These are phyloP conservation scores for Cytospora paraplurivora DNA, from an alignment of 2,329 filamentous ascomycete species.

Conservation along the genomic window DNA sequence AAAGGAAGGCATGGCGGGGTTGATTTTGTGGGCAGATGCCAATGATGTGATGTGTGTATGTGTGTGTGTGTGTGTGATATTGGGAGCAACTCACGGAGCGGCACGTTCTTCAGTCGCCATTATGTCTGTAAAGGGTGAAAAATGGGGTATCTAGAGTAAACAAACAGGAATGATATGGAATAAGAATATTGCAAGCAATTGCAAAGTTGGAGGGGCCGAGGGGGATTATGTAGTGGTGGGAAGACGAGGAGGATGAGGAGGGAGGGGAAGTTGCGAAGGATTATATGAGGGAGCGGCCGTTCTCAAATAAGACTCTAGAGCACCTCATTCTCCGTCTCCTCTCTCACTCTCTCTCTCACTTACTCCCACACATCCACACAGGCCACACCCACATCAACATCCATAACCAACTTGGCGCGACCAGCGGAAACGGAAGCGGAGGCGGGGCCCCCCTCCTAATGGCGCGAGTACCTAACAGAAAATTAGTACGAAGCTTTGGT, in stretches of 20 bases:
- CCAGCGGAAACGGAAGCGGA: background rate
- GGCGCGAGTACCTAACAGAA: background rate
- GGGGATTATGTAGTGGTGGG: too few species aligned
- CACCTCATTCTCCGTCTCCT: too few species aligned
- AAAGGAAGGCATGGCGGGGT: background rate
- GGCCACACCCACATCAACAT: too few species aligned
- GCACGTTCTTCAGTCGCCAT: constrained; percentile 39
- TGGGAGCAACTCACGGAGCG: constrained; percentile 38
- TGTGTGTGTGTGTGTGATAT: background rate
- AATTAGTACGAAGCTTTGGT: too few species aligned
- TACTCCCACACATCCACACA: background rate
- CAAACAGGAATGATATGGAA: background rate
- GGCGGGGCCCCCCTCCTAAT: background rate
- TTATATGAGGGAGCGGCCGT: too few species aligned
- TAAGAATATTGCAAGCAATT: background rate
- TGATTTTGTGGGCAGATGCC: background rate
- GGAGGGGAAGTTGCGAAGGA: too few species aligned
- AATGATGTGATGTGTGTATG: too few species aligned
- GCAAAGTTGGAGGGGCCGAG: too few species aligned
- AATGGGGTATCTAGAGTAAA: background rate
- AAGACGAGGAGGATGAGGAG: too few species aligned
- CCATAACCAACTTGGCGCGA: background rate
- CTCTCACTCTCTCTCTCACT: too few species aligned
- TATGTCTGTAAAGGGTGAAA: constrained; percentile 28
- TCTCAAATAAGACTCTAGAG: too few species aligned